Evolutionary conservation across 2,329 filamentous ascomycete genomes (phyloP), one percentile per base, ranked within the genome.

Genomic region (Ceratocystis albifundus): DNA sequence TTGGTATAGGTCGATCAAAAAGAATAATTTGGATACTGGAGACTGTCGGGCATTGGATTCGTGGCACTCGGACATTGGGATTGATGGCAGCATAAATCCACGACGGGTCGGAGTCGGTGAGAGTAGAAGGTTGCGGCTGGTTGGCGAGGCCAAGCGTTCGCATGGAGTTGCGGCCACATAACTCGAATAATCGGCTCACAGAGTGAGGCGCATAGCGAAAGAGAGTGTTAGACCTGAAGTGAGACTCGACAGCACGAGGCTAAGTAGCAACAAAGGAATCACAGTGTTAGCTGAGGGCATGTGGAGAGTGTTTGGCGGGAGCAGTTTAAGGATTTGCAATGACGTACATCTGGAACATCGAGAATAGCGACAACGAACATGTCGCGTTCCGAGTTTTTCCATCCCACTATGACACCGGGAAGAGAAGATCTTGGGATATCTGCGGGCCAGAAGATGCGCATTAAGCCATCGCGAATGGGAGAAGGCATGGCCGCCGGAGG

Each of bases 371-470:
- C 86, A 46, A 97, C 92, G 72, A 97, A 88, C 61, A 97, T 80
- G 76, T 99, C 94, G 64, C 91, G 80, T 61, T 88, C 87, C 46
- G 93, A 96, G 76, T 99, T 99, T 72, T 88, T 86, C 90, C 93
- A 99, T 73, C 94, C 94, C 61, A 99, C 89, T 70, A 99, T 85
- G 68, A 96, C 89, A 57, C 93, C 94, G 53, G 90, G 84, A 67
- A 84, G 80, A 71, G 85, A 83, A 66, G 87, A 88, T 75, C 81
- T 82, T 65, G 84, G 82, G 73, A 90, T 85, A 77, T 96, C 92
- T 73, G 88, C 88, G 72, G 94, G 95, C 94, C 94, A 99, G 80
- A 99, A 97, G 79, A 99, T 87, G 80, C 94, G 90, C 87, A 97
- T 90, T 80, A 97, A 81, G 73, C 89, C 92, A 89, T 94, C 84